Evolutionary conservation across 768 basidiomycete genomes (phyloP).

Genomic region (Suillus subaureus): DNA sequence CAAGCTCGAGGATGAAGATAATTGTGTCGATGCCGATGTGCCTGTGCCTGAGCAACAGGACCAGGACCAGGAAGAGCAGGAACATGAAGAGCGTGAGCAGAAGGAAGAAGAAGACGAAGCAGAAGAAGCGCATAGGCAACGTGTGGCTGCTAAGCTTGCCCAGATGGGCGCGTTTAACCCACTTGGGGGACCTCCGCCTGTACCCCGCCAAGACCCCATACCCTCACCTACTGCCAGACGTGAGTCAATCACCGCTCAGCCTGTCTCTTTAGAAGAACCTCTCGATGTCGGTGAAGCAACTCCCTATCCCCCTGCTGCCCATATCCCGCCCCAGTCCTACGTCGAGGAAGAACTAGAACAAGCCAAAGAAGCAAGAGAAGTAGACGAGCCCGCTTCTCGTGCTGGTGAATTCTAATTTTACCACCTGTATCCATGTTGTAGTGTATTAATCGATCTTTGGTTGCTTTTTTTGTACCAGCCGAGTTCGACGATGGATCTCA

Average conservation of each 20-base stretch:
- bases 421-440: conserved; percentile 11
- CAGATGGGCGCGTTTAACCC: conserved; percentile 67
- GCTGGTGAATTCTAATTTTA: conserved; percentile 49
- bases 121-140: conserved; percentile 57
- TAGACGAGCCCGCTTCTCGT: conserved; percentile 17
- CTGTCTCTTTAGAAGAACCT: conserved; percentile 9
- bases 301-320: conserved; percentile 17
- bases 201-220: conserved; percentile 18
- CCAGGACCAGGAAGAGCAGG: conserved; percentile 8
- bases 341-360: conserved; percentile 21
- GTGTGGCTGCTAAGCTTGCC: conserved; percentile 60
- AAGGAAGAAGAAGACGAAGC: conserved; percentile 38
- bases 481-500: conserved; percentile 9
- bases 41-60: conserved; percentile 10
- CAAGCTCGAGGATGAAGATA: conserved; percentile 20
- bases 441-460: conserved; percentile 32
- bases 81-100: conserved; percentile 14
- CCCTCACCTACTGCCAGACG: not conserved
- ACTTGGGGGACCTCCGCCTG: conserved; percentile 41
- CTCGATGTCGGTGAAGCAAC: conserved; percentile 21
- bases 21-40: conserved; percentile 10
- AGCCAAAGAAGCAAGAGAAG: conserved; percentile 18
- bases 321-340: conserved; percentile 11
- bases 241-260: conserved; percentile 16
- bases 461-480: conserved; percentile 7